Conservation (phyloP, 257 asterid genomes). For the Rhazya stricta region DNA sequence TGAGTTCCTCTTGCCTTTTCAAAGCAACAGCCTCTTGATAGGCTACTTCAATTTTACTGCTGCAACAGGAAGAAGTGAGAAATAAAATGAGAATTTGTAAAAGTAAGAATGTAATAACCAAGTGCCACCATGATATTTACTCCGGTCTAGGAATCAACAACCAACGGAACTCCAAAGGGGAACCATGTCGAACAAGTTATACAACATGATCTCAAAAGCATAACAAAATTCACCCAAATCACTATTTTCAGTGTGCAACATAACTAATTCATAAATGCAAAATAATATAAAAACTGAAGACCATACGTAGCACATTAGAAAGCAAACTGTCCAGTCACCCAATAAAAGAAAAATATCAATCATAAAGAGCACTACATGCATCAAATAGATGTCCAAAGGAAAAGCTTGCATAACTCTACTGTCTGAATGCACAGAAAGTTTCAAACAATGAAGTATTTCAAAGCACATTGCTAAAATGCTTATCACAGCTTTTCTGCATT, state of each 20-base stretch:
- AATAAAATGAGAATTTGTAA: background rate
- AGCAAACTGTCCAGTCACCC: background rate
- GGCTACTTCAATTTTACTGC: conserved; percentile 84
- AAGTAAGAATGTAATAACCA: background rate
- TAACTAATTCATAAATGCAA: background rate
- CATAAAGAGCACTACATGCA: background rate
- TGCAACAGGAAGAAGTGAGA: conserved; percentile 5
- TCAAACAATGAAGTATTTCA: background rate
- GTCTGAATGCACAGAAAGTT: background rate
- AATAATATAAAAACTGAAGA: background rate
- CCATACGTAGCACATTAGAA: background rate
- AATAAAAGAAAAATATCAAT: background rate
- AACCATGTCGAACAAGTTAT: background rate
- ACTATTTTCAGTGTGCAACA: background rate
- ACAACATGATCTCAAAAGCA: background rate
- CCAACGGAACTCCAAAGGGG: background rate
- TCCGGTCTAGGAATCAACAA: background rate
- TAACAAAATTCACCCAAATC: background rate
- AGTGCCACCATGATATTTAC: background rate
- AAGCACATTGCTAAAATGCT: background rate
- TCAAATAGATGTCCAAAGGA: background rate
- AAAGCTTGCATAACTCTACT: background rate
- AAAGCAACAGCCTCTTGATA: conserved; percentile 88
- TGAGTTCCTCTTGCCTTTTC: conserved; percentile 92
- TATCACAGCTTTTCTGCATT: no score